Base-by-base conservation (phyloP, 2,329 filamentous ascomycete genomes). In the Neofusicoccum kwambonambiense region DNA sequence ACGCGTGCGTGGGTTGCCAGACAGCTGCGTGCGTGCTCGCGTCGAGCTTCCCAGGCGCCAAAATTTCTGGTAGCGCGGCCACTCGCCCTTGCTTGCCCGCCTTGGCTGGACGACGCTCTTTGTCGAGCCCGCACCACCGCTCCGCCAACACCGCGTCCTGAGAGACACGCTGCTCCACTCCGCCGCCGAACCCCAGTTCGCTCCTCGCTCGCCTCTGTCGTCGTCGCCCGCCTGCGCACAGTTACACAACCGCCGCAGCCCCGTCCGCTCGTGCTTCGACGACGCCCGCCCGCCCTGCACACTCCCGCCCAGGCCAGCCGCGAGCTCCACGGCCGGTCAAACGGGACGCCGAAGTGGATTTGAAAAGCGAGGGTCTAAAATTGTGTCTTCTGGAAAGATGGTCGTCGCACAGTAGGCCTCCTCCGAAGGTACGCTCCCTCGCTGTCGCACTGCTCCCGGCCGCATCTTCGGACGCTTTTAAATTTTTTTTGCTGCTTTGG, bases 221-320 rank as follows among this genome's bases (percentile, higher is more conserved):
- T 31, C 27, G 37, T 37, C 37, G 47, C 51, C 51, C 51, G 31
- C 39, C 50, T 17, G 50, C 61, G n/a, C 34, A 31, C 62, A 19
- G 62, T 64, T 64, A 57, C 62, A 64, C 62, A 57, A 42, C 41
- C 41, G 50, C 51, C 62, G 15, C 42, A 64, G 62, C 62, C 50
- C 62, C 44, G 15, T 64, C 62, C 39, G 50, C 62, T 64, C 62
- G 62, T 64, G 62, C 51, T 39, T 64, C 51, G 51, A 64, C 62
- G 51, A 45, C 50, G 50, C 51, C 41, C 42, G 54, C 54, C 62
- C 62, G 51, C 51, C 45, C 62, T 64, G 62, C 62, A 56, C 44
- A 44, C 42, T 45, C n/a, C 62, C 62, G 62, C 51, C 62, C 39
- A 52, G 37, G 54, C 54, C 54, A 58, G 39, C 39, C 44, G 31